These are phyloP conservation scores for Tanacetum coccineum DNA, from an alignment of 129 eudicot genomes.

Conservation along the genomic window DNA sequence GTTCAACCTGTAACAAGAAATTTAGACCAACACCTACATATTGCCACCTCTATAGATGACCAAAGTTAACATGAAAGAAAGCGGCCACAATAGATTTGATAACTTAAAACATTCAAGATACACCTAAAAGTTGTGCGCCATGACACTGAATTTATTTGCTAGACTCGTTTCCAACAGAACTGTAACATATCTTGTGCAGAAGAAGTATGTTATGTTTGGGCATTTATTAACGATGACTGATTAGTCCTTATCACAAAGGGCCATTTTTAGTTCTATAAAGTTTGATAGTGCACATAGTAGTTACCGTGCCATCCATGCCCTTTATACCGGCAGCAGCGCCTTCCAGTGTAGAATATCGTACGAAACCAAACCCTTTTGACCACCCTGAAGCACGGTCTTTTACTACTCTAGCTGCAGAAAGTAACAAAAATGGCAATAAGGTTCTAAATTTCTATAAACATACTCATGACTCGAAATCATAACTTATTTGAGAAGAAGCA, in stretches of 20 bases:
- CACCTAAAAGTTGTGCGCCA: neutral
- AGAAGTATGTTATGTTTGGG: no score
- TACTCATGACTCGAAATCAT: neutral
- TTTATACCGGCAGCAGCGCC: constrained; percentile 79
- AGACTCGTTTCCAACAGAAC: no score
- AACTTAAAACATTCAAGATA: neutral
- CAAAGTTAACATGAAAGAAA: neutral
- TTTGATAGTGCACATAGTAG: neutral
- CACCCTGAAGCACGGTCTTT: constrained; percentile 83
- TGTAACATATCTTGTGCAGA: no score
- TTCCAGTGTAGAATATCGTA: constrained; percentile 59
- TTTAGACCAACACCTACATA: neutral
- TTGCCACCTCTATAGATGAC: no score
- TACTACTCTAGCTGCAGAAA: constrained; percentile 79
- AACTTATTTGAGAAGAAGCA: constrained; percentile 3
- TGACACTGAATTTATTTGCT: no score
- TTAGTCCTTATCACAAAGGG: neutral
- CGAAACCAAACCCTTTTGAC: constrained; percentile 92
- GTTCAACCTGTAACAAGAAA: neutral
- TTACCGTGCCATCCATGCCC: constrained; percentile 97
- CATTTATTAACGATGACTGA: no score
- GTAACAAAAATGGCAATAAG: neutral
- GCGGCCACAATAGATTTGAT: neutral
- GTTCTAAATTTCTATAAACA: neutral
- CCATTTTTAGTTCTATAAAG: neutral